Base-by-base conservation (phyloP, 805 yeast genomes). In the Kluyveromyces dobzhanskii region DNA sequence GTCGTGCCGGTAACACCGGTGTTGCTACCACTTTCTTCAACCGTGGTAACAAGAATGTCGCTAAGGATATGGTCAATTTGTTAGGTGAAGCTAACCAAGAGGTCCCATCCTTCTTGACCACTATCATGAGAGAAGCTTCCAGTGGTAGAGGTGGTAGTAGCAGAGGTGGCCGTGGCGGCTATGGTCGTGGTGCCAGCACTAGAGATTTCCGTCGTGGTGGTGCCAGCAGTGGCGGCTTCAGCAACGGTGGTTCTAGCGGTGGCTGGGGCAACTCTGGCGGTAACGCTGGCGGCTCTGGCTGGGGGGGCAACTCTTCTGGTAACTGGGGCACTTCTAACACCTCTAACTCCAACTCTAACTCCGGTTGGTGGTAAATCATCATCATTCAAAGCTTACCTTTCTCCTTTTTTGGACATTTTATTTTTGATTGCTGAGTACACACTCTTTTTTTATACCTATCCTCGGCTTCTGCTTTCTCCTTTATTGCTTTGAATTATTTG, bases 1-100 rank as follows among this genome's bases (percentile, higher is more conserved):
- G 98, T 70, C 92, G 99, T 80, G 99, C 99, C 57, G 98, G 98
- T 76, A 92, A 92, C 72, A 80, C 83, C 46, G 99, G 99, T 84
- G 74, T 85, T 55, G 97, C 99, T 49, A 88, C 97, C 51, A 95
- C 99, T 37, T 92, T 92, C 73, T 85, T 92, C 70, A 92, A 92
- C 82, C 84, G 97, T 71, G 83, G 82, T 64, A 92, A 87, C 78
- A 78, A 75, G 60, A 87, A 87, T 60, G 74, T 94, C 56, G 90
- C 78, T 50, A 85, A 85, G 65, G 96, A 87, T 47, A 70, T 92
- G 64, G 65, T 86, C 57, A 95, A 85, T 40, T 75, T 92, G 54
- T 78, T 92, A 58, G 62, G 78, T 50, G 99, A 92, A 70, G 97
- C 98, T 47, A 90, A 92, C 71, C 99, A 92, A 73, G 97, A 90